phyloP scores from a whole-genome alignment of 2,329 filamentous ascomycete genomes.

The Arthrobotrys megalospora region DNA sequence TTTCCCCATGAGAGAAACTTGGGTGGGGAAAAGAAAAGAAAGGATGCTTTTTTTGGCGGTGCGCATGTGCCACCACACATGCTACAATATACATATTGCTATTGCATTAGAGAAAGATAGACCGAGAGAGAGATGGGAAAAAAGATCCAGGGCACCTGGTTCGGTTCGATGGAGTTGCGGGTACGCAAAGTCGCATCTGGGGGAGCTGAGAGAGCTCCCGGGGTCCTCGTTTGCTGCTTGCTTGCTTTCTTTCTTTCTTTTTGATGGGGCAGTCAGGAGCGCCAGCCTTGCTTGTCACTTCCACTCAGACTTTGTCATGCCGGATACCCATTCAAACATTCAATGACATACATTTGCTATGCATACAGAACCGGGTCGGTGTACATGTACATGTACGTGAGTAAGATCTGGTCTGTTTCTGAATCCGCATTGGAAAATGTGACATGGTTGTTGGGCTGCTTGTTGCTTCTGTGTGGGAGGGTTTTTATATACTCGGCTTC shows the following conservation, averaged over 20 bases:
- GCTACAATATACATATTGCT: neutral
- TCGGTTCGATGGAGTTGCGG: conserved; percentile 31
- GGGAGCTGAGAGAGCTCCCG: conserved; percentile 52
- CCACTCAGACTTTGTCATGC: neutral
- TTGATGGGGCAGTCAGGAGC: neutral
- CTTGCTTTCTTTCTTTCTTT: too few species aligned
- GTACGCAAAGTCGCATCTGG: conserved; percentile 35
- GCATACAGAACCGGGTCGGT: neutral
- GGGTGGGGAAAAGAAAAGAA: conserved; percentile 34
- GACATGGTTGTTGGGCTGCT: conserved; percentile 16
- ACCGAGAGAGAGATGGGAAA: too few species aligned
- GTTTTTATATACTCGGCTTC: conserved; percentile 40
- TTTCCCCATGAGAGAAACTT: conserved; percentile 18
- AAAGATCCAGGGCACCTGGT: conserved; percentile 17
- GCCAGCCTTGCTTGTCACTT: conserved; percentile 20
- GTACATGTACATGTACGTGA: conserved; percentile 12
- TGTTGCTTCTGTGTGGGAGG: neutral
- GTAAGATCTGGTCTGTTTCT: conserved; percentile 53
- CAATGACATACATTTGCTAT: conserved; percentile 8
- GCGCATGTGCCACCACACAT: conserved; percentile 50
- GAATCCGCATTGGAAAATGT: conserved; percentile 15
- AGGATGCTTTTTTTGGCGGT: conserved; percentile 56
- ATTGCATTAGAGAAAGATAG: conserved; percentile 12
- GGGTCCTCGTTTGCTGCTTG: conserved; percentile 1
- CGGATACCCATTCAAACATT: conserved; percentile 3